These are phyloP conservation scores for Didymella arachidicola DNA, from an alignment of 2,329 filamentous ascomycete species.

Conservation along the genomic window DNA sequence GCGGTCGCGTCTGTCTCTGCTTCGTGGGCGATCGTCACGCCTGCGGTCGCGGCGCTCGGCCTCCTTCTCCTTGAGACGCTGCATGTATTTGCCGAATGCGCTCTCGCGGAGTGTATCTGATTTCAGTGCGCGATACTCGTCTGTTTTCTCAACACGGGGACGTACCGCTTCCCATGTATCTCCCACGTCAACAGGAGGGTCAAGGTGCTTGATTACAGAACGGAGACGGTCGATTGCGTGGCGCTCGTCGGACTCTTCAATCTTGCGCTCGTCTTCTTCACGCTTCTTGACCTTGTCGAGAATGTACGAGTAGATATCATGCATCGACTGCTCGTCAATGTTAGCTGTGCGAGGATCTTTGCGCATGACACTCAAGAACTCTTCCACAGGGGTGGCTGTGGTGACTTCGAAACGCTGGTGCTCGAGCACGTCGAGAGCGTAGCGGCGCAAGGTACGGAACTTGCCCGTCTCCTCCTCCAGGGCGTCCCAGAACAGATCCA, in stretches of 20 bases:
- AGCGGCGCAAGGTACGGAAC: constrained; percentile 80
- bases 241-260: constrained; percentile 84
- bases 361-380: constrained; percentile 83
- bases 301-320: constrained; percentile 84
- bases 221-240: constrained; percentile 84
- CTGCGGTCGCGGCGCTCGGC: constrained; percentile 63
- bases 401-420: constrained; percentile 93
- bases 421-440: constrained; percentile 88
- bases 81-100: constrained; percentile 91
- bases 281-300: constrained; percentile 86
- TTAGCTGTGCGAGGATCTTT: constrained; percentile 87
- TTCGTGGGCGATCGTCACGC: constrained; percentile 55
- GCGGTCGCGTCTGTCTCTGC: constrained; percentile 51
- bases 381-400: constrained; percentile 83
- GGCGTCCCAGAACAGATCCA: constrained; percentile 95
- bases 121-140: constrained; percentile 83
- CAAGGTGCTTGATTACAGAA: constrained; percentile 85
- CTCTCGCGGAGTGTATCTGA: constrained; percentile 82
- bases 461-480: constrained; percentile 92
- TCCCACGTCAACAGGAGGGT: constrained; percentile 77
- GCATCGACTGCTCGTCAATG: constrained; percentile 80
- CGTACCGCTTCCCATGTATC: constrained; percentile 92
- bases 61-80: constrained; percentile 88
- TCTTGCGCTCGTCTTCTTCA: constrained; percentile 81
- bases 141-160: constrained; percentile 77